Evolutionary conservation across 2,329 filamentous ascomycete genomes (phyloP), one percentile per base, ranked within the genome.

Genomic region (Calonectria multiphialidica): DNA sequence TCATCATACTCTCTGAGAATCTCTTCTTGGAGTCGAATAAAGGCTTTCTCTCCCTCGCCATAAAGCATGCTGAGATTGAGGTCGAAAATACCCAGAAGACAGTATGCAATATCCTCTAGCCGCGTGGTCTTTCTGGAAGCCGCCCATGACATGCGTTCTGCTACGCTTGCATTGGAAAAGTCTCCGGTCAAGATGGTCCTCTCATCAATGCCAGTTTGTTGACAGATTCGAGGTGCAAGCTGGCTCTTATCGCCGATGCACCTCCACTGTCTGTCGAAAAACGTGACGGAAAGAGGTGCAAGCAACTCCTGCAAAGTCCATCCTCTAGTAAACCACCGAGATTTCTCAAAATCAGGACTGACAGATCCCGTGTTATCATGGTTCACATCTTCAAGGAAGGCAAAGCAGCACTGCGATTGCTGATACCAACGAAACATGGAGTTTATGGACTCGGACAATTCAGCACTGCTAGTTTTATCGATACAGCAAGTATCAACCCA

Each of bases 311-410:
- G 61, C 21, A 75, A 65, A 12, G 75, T 80, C 78, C 66, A 81
- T 28, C 73, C 77, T 53, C 71, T 61, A 12, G 66, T 74, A 23
- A 74, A 76, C 71, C 75, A 78, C 0, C 73, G 40, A 13, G 72
- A 68, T 23, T 61, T 28, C 21, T 74, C 70, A 21, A 78, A 75
- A 7, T 72, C 68, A 8, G 37, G 28, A 12, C 73, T 62, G 6
- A 53, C 53, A 1, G 25, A 35, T 6, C 42, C 62, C 7, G 47
- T 21, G 4, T 30, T 35, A 16, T 59, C 44, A 15, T 44, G 80
- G 93, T 93, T 23, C 7, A 75, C 72, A 61, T 77, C 76, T 13
- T 75, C 73, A 18, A 77, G 73, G 25, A 71, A 74, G 0, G 71
- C 72, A 25, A 71, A 76, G 55, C 76, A 77, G 40, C 49, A 55